Percentiles rank a stretch among this genome's conserved stretches.
These are phyloP conservation scores for Colletotrichum aenigma DNA, from an alignment of 2,329 filamentous ascomycete genomes.

Conservation along the genomic window DNA sequence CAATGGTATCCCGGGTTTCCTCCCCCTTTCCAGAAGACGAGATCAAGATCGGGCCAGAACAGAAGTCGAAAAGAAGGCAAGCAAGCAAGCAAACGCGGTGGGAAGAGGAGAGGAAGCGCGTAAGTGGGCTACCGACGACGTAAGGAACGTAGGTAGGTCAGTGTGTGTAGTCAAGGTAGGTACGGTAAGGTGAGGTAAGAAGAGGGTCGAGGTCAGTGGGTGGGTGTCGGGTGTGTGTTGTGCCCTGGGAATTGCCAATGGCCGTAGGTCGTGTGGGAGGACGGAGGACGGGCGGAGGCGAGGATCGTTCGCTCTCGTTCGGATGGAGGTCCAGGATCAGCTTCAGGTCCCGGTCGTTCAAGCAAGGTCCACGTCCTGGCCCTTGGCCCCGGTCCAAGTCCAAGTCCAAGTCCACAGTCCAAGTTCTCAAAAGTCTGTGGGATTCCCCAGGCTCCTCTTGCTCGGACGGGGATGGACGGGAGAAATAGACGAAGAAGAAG, in stretches of 20 bases:
- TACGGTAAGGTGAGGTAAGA: background rate
- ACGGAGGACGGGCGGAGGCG: background rate
- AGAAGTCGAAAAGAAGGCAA: constrained; percentile 3
- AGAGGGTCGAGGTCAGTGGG: background rate
- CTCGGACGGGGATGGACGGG: background rate
- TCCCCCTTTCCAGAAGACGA: background rate
- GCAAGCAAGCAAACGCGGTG: background rate
- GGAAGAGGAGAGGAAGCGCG: constrained; percentile 15
- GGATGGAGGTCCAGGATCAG: background rate
- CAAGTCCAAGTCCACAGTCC: background rate
- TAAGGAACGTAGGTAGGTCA: background rate
- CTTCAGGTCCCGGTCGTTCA: background rate
- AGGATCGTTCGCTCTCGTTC: background rate
- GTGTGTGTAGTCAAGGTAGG: background rate
- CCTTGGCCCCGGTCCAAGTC: background rate
- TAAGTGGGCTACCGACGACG: background rate
- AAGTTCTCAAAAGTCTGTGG: background rate
- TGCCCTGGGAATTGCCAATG: background rate
- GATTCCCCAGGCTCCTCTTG: background rate
- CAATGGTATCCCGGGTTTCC: background rate
- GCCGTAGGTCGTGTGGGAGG: background rate
- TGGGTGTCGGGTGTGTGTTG: background rate
- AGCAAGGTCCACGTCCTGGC: background rate
- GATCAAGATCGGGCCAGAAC: background rate
- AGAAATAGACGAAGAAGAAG: no score